Percentiles rank a stretch among this genome's conserved stretches.
Evolutionary conservation across 2,329 filamentous ascomycete species (phyloP).

Genomic region (Penicillium olsonii): DNA sequence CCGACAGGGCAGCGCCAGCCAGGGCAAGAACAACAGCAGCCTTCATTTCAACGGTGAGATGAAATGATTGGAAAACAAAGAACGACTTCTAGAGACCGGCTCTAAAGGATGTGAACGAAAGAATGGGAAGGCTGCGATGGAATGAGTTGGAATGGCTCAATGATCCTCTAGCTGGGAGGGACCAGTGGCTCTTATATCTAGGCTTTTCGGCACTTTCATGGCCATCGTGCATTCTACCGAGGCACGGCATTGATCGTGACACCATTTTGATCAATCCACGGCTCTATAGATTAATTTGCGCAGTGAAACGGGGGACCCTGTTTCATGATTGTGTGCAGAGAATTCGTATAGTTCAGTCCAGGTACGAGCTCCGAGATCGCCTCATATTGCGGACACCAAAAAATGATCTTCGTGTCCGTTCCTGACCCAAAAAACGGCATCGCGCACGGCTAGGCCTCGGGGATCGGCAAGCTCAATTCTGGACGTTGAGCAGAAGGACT

Average conservation of each 20-base stretch:
- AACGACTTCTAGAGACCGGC: slow-evolving; percentile 17
- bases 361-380: no score
- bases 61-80: background rate
- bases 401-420: background rate
- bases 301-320: slow-evolving; percentile 1
- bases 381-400: no score
- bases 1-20: slow-evolving; percentile 23
- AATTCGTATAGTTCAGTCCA: background rate
- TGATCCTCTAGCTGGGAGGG: background rate
- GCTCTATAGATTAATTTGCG: background rate
- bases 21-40: slow-evolving; percentile 22
- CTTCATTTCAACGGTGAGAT: slow-evolving; percentile 25
- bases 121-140: background rate
- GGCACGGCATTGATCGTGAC: background rate
- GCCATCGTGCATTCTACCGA: background rate
- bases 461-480: background rate
- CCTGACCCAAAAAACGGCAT: background rate
- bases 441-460: background rate
- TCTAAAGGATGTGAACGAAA: slow-evolving; percentile 8
- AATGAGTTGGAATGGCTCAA: background rate
- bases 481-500: no score
- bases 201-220: background rate
- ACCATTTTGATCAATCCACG: background rate
- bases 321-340: background rate
- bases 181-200: background rate